Base-by-base conservation (phyloP, 768 basidiomycete species). In the Tulasnella sp. region DNA sequence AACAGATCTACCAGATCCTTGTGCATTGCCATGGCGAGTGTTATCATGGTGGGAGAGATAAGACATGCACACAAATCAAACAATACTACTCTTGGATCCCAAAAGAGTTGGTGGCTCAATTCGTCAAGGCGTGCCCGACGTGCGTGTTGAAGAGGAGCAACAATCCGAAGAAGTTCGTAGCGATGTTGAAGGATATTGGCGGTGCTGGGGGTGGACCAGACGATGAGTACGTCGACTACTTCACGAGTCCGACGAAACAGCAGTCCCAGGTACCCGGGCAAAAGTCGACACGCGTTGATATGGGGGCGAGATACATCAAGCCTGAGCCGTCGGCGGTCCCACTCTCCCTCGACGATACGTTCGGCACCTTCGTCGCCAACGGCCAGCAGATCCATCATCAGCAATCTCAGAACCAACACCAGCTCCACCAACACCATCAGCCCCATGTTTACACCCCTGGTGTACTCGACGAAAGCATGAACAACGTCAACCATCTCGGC, bases 21-120 rank as follows among this genome's bases (percentile, higher is more conserved):
- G 84, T 82, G 64, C 82, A 83, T 64, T 84, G 80, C 63, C 89
- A 91, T 63, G 78, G 75, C 12, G 75, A 76, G 49, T 73, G 77
- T 53, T 73, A 77, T 9, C 88, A 91, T 66, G 85, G 81, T 12
- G 88, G 87, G 25, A 80, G 87, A 21, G 89, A 92, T 70, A 85
- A 80, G 73, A 92, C 89, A 0, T 80, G 78, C 59, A 74, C 76
- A 2, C 73, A 80, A 58, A 77, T 90, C 41, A 75, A 84, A 49
- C 73, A 79, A 61, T 78, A 79, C 65, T 92, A 88, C 68, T 83
- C 85, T 8, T 90, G 84, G 82, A 79, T 92, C 25, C 88, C 89
- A 15, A 91, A 90, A 70, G 84, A 87, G 66, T 80, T 92, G 43
- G 79, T 89, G 48, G 80, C 84, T 17, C 79, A 78, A 60, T 92